Base-by-base conservation (phyloP, 306 rosid genomes). In the Neltuma alba region DNA sequence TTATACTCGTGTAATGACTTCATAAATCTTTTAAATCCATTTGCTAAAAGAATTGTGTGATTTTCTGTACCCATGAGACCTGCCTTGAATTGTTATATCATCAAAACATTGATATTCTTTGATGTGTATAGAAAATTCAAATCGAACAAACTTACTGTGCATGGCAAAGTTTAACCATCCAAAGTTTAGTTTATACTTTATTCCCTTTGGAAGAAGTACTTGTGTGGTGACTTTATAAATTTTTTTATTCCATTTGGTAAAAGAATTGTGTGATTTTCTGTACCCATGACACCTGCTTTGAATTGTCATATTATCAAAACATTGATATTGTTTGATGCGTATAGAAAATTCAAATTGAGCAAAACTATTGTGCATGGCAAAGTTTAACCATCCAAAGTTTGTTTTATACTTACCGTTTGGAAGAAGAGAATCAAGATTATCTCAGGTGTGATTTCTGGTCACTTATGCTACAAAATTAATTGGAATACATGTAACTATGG, bases 321-420 rank as follows among this genome's bases (percentile, higher is more conserved):
- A 47, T 44, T 60, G 28, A 48, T 50, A 61, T 71, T 74, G 78
- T 65, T 84, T 68, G 48, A 79, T 66, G 82, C 72, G 77, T 57
- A 79, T 54, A 82, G 70, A 64, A 62, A 69, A 44, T 63, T 40
- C 60, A 77, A 55, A 73, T 27, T 75, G 23, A 10, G 41, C 41
- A 12, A 62, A 77, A 67, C 69, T 36, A 20, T 11, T 25, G 54
- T 78, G 57, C 70, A 8, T 21, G 40, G 31, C 70, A 37, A 20
- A 40, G 64, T 30, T 71, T 37, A 42, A 31, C 36, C 52, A 48
- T 72, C 30, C 15, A n/a, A 20, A 20, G 27, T 28, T 9, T 60
- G 37, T 37, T 12, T 60, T 60, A 27, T 60, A 7, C 4, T 42
- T 42, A 14, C 50, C 30, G 37, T 13, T 13, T 15, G 50, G 34